phyloP scores from a whole-genome alignment of 2,329 filamentous ascomycete genomes.

The Xylaria sp. region DNA sequence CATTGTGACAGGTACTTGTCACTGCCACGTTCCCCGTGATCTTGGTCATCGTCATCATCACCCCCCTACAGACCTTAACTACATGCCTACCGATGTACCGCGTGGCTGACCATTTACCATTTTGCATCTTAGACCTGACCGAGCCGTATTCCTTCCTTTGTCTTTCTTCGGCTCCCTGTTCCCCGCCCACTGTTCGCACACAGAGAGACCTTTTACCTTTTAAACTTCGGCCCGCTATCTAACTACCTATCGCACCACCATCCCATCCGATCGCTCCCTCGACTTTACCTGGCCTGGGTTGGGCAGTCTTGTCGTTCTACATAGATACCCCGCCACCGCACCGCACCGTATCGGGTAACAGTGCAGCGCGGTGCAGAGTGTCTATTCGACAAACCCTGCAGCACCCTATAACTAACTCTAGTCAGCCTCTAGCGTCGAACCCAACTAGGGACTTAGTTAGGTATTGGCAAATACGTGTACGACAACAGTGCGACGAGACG shows the following conservation, averaged over 20 bases:
- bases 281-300: background rate
- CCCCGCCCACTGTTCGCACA: background rate
- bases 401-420: background rate
- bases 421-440: background rate
- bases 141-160: conserved; percentile 8
- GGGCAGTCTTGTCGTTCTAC: background rate
- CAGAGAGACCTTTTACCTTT: background rate
- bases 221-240: background rate
- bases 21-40: conserved; percentile 32
- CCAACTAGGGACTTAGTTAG: conserved; percentile 3
- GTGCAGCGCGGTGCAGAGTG: background rate
- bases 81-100: background rate
- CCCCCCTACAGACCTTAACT: background rate
- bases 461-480: conserved; percentile 19
- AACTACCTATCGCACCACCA: background rate
- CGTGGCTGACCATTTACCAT: background rate
- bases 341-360: conserved; percentile 22
- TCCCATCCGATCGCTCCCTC: background rate
- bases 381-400: conserved; percentile 19
- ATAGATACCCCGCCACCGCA: conserved; percentile 24
- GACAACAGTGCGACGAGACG: background rate
- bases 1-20: background rate
- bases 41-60: conserved; percentile 18
- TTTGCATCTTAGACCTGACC: conserved; percentile 2
- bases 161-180: conserved; percentile 1